Evolutionary conservation across 176 grass and related monocot genomes (phyloP), one percentile per base, ranked within the genome.

Genomic region (Zoysia pacifica): DNA sequence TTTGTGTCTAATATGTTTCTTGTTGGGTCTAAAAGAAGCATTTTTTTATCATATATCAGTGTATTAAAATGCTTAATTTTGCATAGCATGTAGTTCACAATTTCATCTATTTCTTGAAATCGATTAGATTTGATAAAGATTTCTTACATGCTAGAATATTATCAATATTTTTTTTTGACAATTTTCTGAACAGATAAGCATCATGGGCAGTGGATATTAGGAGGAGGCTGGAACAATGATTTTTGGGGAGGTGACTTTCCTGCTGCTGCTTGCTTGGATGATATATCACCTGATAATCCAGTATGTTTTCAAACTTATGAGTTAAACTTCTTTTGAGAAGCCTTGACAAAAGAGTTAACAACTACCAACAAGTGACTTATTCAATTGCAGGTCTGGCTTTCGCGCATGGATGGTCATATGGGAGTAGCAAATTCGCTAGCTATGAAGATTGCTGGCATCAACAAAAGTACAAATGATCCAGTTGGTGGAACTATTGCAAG

Each of bases 151-250:
- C 15, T 73, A 12, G 15, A 85, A 40, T 54, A 9, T 0, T 70
- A 55, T 19, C 12, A 65, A 18, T 8, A 61, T n/a, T n/a, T n/a
- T n/a, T 60, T 63, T 41, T 2, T 64, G 3, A 39, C 36, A 65
- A 0, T 39, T 85, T 84, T 74, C 45, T 73, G 1, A 84, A 37
- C 79, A 98, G 95, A 79, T 54, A 98, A 89, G 28, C 65, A 52
- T 79, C 74, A 10, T 70, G 90, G 92, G 3, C 74, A 93, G 59
- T 99, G 96, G 96, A 60, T 95, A 8, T 69, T 91, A 12, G 96
- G 90, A 50, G 88, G 90, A 20, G 92, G 92, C 49, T 99, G 96
- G 96, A 99, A 99, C 69, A 93, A 89, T 76, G 92, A 99, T 87
- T 28, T 84, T 14, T 95, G 88, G 92, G 84, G 81, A 19, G 90